Evolutionary conservation across 192 early-diverging fungal genomes (phyloP), one percentile per base, ranked within the genome.

Genomic region (Umbelopsis ramanniana): DNA sequence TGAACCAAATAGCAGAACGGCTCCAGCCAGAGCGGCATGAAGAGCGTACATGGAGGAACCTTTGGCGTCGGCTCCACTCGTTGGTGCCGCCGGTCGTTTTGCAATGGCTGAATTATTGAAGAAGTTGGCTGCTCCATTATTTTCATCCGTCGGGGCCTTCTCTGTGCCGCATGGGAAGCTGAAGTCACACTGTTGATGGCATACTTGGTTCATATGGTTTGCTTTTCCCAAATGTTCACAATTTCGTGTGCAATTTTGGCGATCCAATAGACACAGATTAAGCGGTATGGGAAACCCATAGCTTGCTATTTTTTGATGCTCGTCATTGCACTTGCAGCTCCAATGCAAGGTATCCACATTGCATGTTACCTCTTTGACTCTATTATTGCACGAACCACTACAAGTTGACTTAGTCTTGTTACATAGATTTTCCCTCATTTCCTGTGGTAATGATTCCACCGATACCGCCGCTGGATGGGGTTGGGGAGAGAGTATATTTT

Each of bases 171-270:
- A 63, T 6, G 57, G 57, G 33, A 63, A 63, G 17, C 57, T 63
- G 15, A 29, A 63, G n/a, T 37, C 57, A 8, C 57, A 63, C 17
- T 63, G 57, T 37, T 29, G 33, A 0, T 33, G 26, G 17, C 57
- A 63, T 19, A 63, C 57, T 63, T 63, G 35, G 17, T 63, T 29
- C 15, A 14, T 29, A 19, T 63, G 33, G 33, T 63, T 22, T 12
- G 12, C 12, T 17, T 63, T 63, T 37, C 57, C 57, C 57, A 63
- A 37, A n/a, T 63, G 57, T 35, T 63, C 24, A 17, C 57, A 63
- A 26, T 63, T 63, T 12, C 12, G 33, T 29, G 57, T 29, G 33
- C 57, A 63, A 37, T 63, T 63, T 63, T 63, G 57, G 17, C 35
- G 57, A 19, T 63, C 57, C 29, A 63, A 19, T 8, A 35, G 26